Percentiles rank a stretch among this genome's conserved stretches.
Conservation (phyloP, 2,329 filamentous ascomycete genomes). For the Ambrosiella beaveri region DNA sequence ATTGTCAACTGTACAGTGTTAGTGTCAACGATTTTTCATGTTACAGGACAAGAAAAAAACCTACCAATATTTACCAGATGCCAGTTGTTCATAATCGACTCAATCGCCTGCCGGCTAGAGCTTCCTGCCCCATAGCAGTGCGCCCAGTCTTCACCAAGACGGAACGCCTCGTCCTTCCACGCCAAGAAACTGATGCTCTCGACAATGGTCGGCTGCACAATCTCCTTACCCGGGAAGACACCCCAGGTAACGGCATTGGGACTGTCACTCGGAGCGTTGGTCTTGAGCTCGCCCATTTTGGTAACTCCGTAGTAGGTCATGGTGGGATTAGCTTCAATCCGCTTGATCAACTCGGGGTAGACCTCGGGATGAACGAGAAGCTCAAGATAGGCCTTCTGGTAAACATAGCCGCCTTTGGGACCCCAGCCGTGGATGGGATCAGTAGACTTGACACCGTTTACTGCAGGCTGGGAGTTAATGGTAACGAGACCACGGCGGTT, state of each 20-base stretch:
- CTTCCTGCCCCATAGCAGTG: constrained; percentile 67
- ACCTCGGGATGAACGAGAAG: constrained; percentile 69
- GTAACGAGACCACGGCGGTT: constrained; percentile 80
- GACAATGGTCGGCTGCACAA: constrained; percentile 99
- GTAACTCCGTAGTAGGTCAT: constrained; percentile 92
- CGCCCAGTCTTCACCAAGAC: constrained; percentile 82
- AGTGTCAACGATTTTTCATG: neutral
- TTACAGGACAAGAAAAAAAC: constrained; percentile 17
- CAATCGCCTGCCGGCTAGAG: constrained; percentile 63
- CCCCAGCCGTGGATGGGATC: constrained; percentile 88
- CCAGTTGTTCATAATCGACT: constrained; percentile 76
- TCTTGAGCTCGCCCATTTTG: constrained; percentile 62
- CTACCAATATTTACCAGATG: constrained; percentile 87
- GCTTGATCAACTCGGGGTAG: constrained; percentile 56
- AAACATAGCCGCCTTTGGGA: constrained; percentile 85
- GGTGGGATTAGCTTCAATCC: constrained; percentile 62
- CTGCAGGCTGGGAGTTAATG: constrained; percentile 92
- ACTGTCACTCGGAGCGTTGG: constrained; percentile 68
- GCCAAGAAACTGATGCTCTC: constrained; percentile 94
- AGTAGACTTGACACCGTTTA: constrained; percentile 76
- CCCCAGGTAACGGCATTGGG: constrained; percentile 99
- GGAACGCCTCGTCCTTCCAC: constrained; percentile 96
- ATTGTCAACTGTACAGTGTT: constrained; percentile 52
- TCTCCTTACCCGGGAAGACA: constrained; percentile 96
- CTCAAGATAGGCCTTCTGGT: constrained; percentile 95